Evolutionary conservation across 306 rosid genomes (phyloP), one percentile per base, ranked within the genome.

Genomic region (Quercus parvula): DNA sequence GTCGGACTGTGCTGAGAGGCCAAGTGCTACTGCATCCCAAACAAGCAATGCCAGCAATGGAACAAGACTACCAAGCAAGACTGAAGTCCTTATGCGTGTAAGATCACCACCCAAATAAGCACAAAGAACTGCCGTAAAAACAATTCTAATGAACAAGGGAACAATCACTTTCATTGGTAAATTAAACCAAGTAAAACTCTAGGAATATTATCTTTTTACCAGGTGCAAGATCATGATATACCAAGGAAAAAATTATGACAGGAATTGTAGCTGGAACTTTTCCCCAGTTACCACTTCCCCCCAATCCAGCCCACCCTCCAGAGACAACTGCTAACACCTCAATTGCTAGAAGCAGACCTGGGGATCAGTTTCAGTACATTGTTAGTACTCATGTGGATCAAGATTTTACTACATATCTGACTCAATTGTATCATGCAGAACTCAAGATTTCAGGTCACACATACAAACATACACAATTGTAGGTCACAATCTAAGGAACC

Each of bases 31-130:
- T 75, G 88, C 91, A 85, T 89, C 91, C 97, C 97, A 92, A 56
- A 89, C 75, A 63, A 92, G 90, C 52, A 90, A 62, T 74, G 87
- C 86, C 28, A 86, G 59, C 84, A 89, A 49, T 33, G 97, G 95
- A 83, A 89, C 87, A 78, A 90, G 71, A 78, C 95, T 85, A 55
- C 95, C 95, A 56, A 89, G 78, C 75, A 92, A 75, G 75, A 92
- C 81, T 28, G 94, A 90, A 77, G 84, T 81, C 83, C 87, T 86
- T 75, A 86, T 68, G 27, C 97, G 89, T 46, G 17, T 73, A 70
- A 90, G 83, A 75, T 92, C 95, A 46, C 91, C 87, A 12, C 87
- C 97, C 88, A 90, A 76, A 86, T 92, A 90, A 80, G 95, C 92
- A 79, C 97, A 90, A 66, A 92, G 86, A 82, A 90, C 97, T 90